Base-by-base conservation (phyloP, 208 protist genomes). In the Crithidia thermophila region DNA sequence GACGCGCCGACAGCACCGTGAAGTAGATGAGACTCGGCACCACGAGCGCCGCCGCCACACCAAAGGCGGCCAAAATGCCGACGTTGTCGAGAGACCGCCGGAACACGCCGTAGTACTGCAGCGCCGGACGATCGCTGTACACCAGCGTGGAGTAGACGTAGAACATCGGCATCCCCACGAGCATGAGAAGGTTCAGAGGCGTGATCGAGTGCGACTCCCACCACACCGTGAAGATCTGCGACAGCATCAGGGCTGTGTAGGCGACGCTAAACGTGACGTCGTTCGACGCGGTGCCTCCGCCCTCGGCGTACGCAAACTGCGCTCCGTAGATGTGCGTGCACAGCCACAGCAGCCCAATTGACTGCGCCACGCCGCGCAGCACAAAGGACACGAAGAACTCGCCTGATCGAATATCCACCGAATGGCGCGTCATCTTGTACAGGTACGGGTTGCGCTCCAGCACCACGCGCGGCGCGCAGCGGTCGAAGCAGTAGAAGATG, bases 401-500 rank as follows among this genome's bases (percentile, higher is more conserved):
- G 9, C 18, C 21, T 3, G 65, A 33, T 27, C 77, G 79, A 49
- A 98, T 86, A 50, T 90, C 84, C 10, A 55, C 46, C 11, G 72
- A 63, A 47, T 39, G 59, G 10, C 84, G 78, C 21, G 88, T 87
- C 61, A 86, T 37, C 46, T 89, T 87, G 77, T 97, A 97, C 16
- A 96, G 68, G 56, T 70, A 77, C 20, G 90, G 86, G 45, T 79
- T 66, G 30, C 72, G 69, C 67, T 94, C 82, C 45, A 97, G 77
- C 47, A 92, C 81, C 21, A 79, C 77, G 0, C 87, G 86, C 39
- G 90, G 89, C 4, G 90, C 81, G 61, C 73, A 81, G 33, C 89
- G 88, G 70, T 98, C 95, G 9, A 98, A 68, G 63, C 93, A 91
- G 73, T 93, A 97, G 4, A 95, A 72, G 21, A 98, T 60, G 0